Conservation (phyloP, 176 grass and related monocot genomes). For the Elymus sibiricus region DNA sequence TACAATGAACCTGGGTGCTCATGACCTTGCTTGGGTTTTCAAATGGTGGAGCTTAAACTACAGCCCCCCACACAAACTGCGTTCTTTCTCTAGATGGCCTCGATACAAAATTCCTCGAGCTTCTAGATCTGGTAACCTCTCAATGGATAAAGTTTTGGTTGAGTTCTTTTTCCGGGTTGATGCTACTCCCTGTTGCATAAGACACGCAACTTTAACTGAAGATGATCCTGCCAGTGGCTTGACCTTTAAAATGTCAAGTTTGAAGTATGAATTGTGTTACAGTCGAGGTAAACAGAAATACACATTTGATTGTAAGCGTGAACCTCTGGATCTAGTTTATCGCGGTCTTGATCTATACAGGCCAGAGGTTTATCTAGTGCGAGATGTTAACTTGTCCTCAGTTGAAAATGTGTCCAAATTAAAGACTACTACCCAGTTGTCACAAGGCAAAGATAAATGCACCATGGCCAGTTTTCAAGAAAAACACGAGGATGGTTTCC, state of each 20-base stretch:
- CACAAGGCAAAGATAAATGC: slow-evolving; percentile 44
- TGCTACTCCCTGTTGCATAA: slow-evolving; percentile 94
- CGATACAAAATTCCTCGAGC: slow-evolving; percentile 85
- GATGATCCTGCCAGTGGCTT: slow-evolving; percentile 94
- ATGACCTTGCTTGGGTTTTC: slow-evolving; percentile 98
- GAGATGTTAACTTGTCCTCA: slow-evolving; percentile 57
- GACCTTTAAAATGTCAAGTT: slow-evolving; percentile 97
- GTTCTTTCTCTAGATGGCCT: slow-evolving; percentile 95
- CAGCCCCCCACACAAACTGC: slow-evolving; percentile 86
- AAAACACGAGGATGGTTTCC: slow-evolving; percentile 85
- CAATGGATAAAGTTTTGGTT: slow-evolving; percentile 96
- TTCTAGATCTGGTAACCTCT: slow-evolving; percentile 94
- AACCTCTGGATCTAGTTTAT: slow-evolving; percentile 95
- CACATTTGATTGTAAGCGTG: slow-evolving; percentile 93
- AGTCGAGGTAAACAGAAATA: slow-evolving; percentile 98
- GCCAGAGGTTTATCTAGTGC: slow-evolving; percentile 70
- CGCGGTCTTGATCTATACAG: slow-evolving; percentile 88
- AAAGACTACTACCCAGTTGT: slow-evolving; percentile 26
- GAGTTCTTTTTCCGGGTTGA: slow-evolving; percentile 96
- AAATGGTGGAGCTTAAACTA: slow-evolving; percentile 99
- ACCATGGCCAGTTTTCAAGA: slow-evolving; percentile 59
- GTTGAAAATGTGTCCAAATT: slow-evolving; percentile 45
- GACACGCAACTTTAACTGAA: slow-evolving; percentile 75
- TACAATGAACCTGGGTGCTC: slow-evolving; percentile 93
- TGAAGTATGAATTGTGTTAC: slow-evolving; percentile 96